Evolutionary conservation across 441 rosid species (phyloP).

Genomic region (Dalechampia spathulata): DNA sequence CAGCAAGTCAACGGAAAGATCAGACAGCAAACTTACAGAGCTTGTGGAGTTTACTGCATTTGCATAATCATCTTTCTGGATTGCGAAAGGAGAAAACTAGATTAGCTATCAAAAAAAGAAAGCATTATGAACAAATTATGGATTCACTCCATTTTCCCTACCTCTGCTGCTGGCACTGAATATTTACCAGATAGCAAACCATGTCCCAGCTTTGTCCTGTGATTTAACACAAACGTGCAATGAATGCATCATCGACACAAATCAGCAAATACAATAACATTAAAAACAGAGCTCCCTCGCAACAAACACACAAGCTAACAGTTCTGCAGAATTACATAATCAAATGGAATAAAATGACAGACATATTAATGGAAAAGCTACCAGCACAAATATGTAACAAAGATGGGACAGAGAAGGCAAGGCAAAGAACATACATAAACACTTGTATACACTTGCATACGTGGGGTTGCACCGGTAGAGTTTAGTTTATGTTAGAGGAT

Average conservation of each 20-base stretch:
- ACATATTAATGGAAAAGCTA: neutral
- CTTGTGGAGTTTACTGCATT: conserved; percentile 25
- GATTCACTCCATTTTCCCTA: conserved; percentile 20
- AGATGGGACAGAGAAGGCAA: no score
- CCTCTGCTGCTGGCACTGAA: conserved; percentile 68
- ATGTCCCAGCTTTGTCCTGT: conserved; percentile 91
- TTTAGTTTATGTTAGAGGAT: neutral
- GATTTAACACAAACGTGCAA: conserved; percentile 20
- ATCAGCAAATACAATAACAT: neutral
- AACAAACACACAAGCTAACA: neutral
- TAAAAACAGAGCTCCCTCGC: neutral
- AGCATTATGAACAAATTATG: conserved; percentile 2
- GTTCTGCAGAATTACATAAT: no score
- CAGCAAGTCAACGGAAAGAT: neutral
- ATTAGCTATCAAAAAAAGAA: neutral
- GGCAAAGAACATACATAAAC: neutral
- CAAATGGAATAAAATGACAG: neutral
- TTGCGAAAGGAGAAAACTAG: conserved; percentile 9
- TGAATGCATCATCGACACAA: conserved; percentile 4
- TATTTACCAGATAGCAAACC: conserved; percentile 94
- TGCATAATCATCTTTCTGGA: conserved; percentile 37
- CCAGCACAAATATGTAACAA: no score
- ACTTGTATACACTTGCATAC: no score
- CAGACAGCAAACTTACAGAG: conserved; percentile 42
- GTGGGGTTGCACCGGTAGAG: no score